Conservation (phyloP, 2,329 filamentous ascomycete genomes). For the Alternaria consortialis region DNA sequence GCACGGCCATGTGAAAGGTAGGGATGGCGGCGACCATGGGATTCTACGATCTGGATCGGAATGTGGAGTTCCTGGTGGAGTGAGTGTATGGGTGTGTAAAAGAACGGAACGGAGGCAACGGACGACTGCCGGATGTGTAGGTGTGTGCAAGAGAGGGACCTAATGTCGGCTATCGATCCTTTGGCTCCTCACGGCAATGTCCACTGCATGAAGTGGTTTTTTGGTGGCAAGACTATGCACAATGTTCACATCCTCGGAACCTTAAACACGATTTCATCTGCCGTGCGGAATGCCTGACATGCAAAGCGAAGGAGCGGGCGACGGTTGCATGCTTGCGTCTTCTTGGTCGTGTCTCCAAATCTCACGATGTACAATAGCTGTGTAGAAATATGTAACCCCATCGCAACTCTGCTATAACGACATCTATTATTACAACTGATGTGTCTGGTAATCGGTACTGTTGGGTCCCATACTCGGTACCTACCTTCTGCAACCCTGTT, state of each 20-base stretch:
- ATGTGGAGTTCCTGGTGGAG: background rate
- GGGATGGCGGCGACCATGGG: background rate
- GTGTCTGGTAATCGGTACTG: background rate
- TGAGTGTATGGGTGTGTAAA: background rate
- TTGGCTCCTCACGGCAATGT: background rate
- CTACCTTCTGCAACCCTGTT: background rate
- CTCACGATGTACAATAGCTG: background rate
- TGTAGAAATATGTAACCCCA: background rate
- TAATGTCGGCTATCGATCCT: slow-evolving; percentile 3
- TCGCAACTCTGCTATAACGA: background rate
- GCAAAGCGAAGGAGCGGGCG: slow-evolving; percentile 1
- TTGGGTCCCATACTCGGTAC: background rate
- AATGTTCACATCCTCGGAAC: background rate
- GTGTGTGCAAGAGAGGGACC: background rate
- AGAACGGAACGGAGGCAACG: background rate
- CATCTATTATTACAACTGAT: background rate
- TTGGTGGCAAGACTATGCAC: slow-evolving; percentile 1
- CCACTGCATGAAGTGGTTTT: background rate
- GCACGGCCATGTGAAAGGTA: background rate
- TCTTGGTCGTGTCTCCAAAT: background rate
- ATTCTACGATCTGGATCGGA: slow-evolving; percentile 1
- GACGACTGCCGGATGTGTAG: background rate
- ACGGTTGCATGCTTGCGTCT: slow-evolving; percentile 3
- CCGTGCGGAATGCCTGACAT: background rate
- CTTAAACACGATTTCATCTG: background rate